Conservation (phyloP, 2,329 filamentous ascomycete species). For the Aspergillus quadrilineatus region DNA sequence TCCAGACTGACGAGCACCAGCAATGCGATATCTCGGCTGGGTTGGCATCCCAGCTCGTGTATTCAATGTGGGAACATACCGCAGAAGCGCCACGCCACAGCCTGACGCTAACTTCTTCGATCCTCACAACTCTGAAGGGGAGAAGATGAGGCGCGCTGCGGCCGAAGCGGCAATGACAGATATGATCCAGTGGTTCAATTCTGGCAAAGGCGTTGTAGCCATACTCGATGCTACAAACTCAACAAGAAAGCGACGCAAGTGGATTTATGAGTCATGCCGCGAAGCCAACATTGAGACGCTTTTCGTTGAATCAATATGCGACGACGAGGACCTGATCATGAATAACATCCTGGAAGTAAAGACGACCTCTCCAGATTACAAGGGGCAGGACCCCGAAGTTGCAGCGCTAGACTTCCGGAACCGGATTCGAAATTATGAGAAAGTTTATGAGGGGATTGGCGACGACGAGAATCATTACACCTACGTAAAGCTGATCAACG, state of each 20-base stretch:
- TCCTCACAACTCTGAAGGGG: conserved; percentile 82
- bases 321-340: conserved; percentile 95
- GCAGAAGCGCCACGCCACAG: conserved; percentile 83
- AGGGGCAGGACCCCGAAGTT: conserved; percentile 86
- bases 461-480: conserved; percentile 84
- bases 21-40: conserved; percentile 93
- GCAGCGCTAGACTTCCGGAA: conserved; percentile 91
- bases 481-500: conserved; percentile 96
- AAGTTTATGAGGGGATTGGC: conserved; percentile 91
- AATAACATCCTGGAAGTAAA: conserved; percentile 97
- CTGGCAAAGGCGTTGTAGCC: conserved; percentile 75
- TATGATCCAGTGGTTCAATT: conserved; percentile 89
- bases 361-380: conserved; percentile 91
- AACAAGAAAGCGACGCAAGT: conserved; percentile 82
- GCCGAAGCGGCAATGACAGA: conserved; percentile 89
- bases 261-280: conserved; percentile 80
- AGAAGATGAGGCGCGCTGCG: conserved; percentile 80
- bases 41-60: conserved; percentile 89
- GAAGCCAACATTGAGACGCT: conserved; percentile 80
- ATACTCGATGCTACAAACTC: conserved; percentile 97
- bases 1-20: conserved; percentile 45
- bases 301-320: conserved; percentile 96
- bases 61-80: conserved; percentile 97
- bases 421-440: conserved; percentile 95
- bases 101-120: conserved; percentile 96